Evolutionary conservation across 345 rosid genomes (phyloP), one percentile per base, ranked within the genome.

Genomic region (Populus deltoides): DNA sequence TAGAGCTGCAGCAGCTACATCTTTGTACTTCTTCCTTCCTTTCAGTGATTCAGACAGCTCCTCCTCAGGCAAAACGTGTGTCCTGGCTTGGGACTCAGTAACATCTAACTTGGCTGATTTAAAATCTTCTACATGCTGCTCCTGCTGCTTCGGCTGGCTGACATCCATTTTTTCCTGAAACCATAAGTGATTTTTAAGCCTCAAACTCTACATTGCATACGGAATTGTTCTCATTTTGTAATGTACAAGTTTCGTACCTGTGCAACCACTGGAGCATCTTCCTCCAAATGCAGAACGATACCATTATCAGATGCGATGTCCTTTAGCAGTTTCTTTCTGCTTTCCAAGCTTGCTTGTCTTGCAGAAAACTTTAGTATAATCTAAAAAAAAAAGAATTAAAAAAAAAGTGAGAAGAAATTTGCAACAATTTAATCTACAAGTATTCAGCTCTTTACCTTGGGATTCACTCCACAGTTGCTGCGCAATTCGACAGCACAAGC

Each of bases 1-100:
- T 85, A 91, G 97, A 73, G 99, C 99, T 35, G 99, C 99, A 86
- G 89, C 97, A 77, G 97, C 92, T 6, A 93, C 97, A 79, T 90
- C 95, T 85, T 53, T 91, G 87, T 91, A 96, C 86, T 89, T 84
- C 79, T 89, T 84, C 79, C 78, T 87, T 61, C 69, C 29, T 77
- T 78, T 75, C 7, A 27, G 11, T 25, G 90, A 84, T 73, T 87
- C 89, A 45, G 86, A 73, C 33, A 82, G 71, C 7, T 63, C 85
- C 70, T 72, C 86, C 62, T 81, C 84, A 15, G 59, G 25, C 1
- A 69, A 63, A 59, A 11, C 59, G 29, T 53, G 70, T 27, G 73
- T 20, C 4, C 31, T 81, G 9, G 66, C 79, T 0, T 15, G 77
- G 75, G 71, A 80, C 29, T 22, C 29, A 7, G 69, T 4, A 68